Evolutionary conservation across 148 eudicot species (phyloP).

Genomic region (Fagopyrum tataricum): DNA sequence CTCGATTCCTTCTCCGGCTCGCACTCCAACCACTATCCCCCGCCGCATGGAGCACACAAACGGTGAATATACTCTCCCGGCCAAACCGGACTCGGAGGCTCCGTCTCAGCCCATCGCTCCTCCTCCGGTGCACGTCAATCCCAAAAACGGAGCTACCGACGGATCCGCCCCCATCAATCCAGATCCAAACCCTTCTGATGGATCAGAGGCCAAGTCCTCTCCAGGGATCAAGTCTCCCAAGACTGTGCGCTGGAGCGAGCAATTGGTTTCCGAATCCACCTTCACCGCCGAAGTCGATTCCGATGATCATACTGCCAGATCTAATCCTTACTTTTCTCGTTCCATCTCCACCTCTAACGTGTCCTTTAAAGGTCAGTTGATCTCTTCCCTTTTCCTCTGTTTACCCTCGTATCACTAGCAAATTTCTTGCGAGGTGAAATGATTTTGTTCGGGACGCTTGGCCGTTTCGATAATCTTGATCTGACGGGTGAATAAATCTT

Average conservation of each 20-base stretch:
- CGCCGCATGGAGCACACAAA: slow-evolving; percentile 8
- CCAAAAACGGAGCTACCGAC: neutral
- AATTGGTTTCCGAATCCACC: slow-evolving; percentile 40
- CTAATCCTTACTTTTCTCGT: slow-evolving; percentile 35
- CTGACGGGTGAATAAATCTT: neutral
- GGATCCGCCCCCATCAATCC: slow-evolving; percentile 7
- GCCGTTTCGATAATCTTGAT: neutral
- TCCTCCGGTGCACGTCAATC: neutral
- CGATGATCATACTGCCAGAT: slow-evolving; percentile 18
- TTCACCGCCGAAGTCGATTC: slow-evolving; percentile 23
- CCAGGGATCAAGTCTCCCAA: slow-evolving; percentile 24
- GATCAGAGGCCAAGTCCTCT: slow-evolving; percentile 1
- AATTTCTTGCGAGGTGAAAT: neutral
- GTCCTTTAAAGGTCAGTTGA: slow-evolving; percentile 38
- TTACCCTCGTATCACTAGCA: neutral
- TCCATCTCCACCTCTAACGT: slow-evolving; percentile 23
- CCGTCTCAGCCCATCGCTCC: neutral
- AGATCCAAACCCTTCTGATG: slow-evolving; percentile 3
- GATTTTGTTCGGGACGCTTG: neutral
- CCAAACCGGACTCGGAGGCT: neutral
- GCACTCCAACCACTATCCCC: neutral
- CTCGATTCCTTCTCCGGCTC: slow-evolving; percentile 9
- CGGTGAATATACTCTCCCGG: neutral
- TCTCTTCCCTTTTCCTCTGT: neutral
- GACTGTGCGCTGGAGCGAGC: slow-evolving; percentile 54